These are phyloP conservation scores for Aspergillus incahuasiensis DNA, from an alignment of 495 filamentous ascomycete genomes.

Conservation along the genomic window DNA sequence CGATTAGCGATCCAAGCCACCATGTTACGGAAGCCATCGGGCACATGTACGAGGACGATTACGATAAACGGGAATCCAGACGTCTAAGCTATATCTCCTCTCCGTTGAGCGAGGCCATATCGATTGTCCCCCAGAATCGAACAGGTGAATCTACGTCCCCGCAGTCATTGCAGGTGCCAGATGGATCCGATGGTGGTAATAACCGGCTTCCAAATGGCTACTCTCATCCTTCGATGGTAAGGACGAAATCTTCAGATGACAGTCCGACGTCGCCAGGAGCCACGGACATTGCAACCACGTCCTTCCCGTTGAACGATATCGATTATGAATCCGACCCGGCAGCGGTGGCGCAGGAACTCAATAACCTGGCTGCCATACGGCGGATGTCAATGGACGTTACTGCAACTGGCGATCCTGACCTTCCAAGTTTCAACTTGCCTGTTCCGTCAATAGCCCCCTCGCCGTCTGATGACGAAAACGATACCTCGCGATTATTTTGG, in stretches of 20 bases:
- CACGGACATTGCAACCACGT: conserved; percentile 64
- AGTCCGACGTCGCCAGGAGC: conserved; percentile 50
- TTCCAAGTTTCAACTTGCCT: conserved; percentile 68
- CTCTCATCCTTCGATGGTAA: conserved; percentile 33
- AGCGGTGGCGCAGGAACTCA: conserved; percentile 91
- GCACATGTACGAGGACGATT: conserved; percentile 87
- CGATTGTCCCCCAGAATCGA: conserved; percentile 40
- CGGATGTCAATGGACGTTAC: conserved; percentile 99
- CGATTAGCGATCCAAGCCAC: conserved; percentile 78
- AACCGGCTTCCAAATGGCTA: conserved; percentile 37
- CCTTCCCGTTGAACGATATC: conserved; percentile 85
- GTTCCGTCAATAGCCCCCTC: conserved; percentile 73
- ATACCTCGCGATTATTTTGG: conserved; percentile 87
- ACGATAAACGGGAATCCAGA: conserved; percentile 57
- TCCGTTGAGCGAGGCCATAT: conserved; percentile 45
- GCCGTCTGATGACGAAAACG: conserved; percentile 71
- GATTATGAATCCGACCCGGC: conserved; percentile 87
- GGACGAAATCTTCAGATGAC: conserved; percentile 42
- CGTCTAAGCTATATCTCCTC: conserved; percentile 62
- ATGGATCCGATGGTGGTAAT: conserved; percentile 25
- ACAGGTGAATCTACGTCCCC: conserved; percentile 40
- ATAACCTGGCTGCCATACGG: conserved; percentile 89
- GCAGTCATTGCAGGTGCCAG: conserved; percentile 24
- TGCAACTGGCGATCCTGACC: conserved; percentile 83
- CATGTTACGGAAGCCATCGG: conserved; percentile 98